These are phyloP conservation scores for Pyrenophora seminiperda DNA, from an alignment of 2,329 filamentous ascomycete genomes.

Conservation along the genomic window DNA sequence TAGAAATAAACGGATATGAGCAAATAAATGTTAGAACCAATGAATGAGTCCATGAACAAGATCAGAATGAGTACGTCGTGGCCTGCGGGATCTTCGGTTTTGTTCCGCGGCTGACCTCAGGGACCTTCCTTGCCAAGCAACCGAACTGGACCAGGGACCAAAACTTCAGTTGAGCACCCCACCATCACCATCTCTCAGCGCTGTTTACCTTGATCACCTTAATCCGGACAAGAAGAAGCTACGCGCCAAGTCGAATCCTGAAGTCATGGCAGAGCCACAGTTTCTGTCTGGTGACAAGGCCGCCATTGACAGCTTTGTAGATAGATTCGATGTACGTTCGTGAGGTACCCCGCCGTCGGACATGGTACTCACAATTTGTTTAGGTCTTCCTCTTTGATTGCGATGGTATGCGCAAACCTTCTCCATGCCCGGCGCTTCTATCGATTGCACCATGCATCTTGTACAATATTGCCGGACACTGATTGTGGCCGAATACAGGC, in stretches of 20 bases:
- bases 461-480: conserved; percentile 20
- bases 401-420: conserved; percentile 68
- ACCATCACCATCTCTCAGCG: conserved; percentile 23
- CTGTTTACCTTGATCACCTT: conserved; percentile 9
- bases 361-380: conserved; percentile 25
- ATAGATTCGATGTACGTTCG: conserved; percentile 83
- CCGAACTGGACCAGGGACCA: too few species aligned
- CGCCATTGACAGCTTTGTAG: conserved; percentile 81
- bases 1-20: conserved; percentile 5
- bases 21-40: conserved; percentile 5
- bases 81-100: conserved; percentile 10
- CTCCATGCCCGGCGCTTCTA: conserved; percentile 9
- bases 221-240: too few species aligned
- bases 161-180: too few species aligned
- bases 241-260: conserved; percentile 1
- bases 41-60: not conserved
- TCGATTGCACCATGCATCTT: not conserved
- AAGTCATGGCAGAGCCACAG: conserved; percentile 46
- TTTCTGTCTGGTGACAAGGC: conserved; percentile 79
- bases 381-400: conserved; percentile 95
- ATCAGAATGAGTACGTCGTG: conserved; percentile 1
- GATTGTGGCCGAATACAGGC: conserved; percentile 64
- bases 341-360: not conserved
- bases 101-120: conserved; percentile 16
- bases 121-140: conserved; percentile 35